A percentile compares a stretch with the other conserved stretches of the same genome.
phyloP scores from a whole-genome alignment of 1,139 yeast genomes.

The Blastobotrys arbuscula region DNA sequence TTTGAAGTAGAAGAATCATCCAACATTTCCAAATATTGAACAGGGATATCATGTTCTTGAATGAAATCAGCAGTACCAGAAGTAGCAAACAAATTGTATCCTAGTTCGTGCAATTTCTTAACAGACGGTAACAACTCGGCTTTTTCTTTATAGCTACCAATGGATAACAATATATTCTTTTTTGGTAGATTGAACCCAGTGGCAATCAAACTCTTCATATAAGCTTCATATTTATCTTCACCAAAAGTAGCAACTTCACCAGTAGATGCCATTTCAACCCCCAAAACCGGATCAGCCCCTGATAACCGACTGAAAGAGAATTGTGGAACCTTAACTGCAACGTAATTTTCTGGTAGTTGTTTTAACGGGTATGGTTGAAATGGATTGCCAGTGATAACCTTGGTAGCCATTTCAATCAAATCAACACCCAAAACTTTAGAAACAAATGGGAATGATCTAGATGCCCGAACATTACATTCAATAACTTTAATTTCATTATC shows the following conservation, averaged over 20 bases:
- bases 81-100: slow-evolving; percentile 90
- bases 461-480: slow-evolving; percentile 98
- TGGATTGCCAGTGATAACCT: slow-evolving; percentile 89
- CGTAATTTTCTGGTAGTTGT: slow-evolving; percentile 84
- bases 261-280: slow-evolving; percentile 99
- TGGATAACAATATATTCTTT: slow-evolving; percentile 87
- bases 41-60: slow-evolving; percentile 90
- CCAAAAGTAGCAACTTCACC: slow-evolving; percentile 99
- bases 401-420: slow-evolving; percentile 95
- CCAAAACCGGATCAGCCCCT: slow-evolving; percentile 97
- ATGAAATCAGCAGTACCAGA: slow-evolving; percentile 99
- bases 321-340: slow-evolving; percentile 97
- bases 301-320: slow-evolving; percentile 96
- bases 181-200: slow-evolving; percentile 94
- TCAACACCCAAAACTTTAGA: slow-evolving; percentile 97
- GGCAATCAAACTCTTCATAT: slow-evolving; percentile 86
- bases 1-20: slow-evolving; percentile 43
- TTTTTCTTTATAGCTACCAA: slow-evolving; percentile 98
- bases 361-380: slow-evolving; percentile 84
- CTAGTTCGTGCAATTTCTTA: slow-evolving; percentile 71
- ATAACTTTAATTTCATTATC: slow-evolving; percentile 92
- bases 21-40: slow-evolving; percentile 88
- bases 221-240: slow-evolving; percentile 93
- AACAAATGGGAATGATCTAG: slow-evolving; percentile 97
- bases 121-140: slow-evolving; percentile 88